Evolutionary conservation across 345 rosid species (phyloP), one percentile per base, ranked within the genome.

Genomic region (Eutrema yunnanense): DNA sequence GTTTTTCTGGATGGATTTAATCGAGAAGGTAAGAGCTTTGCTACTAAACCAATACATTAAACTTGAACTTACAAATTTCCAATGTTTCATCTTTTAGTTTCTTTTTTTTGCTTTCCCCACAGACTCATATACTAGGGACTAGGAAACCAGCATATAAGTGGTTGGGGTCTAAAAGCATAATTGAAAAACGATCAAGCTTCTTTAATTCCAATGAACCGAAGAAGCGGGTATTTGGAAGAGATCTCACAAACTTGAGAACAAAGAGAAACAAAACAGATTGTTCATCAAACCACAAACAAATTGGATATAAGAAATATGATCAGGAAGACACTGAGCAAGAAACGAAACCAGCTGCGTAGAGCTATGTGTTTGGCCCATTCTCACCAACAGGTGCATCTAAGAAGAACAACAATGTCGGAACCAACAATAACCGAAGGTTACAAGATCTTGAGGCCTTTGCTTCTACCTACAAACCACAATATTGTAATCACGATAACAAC

Each of bases 121-220:
- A 92, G 98, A 86, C 85, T 41, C 95, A 81, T 63, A 88, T 84
- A 64, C 90, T 90, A 8, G 91, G 82, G 66, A 90, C 81, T 49
- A 86, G 84, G 82, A 90, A 80, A 69, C 87, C 96, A 33, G 92
- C 96, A 22, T 92, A 85, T 55, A 90, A 79, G 78, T 92, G 96
- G 96, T 54, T 86, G 70, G 98, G 90, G 66, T 80, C 88, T 79
- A 77, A 72, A 71, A 80, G 82, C 73, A 75, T 78, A 57, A 50
- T 71, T 12, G 73, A 78, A 29, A 73, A 62, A 46, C 75, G 52
- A 34, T 54, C 65, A 54, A 62, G 1, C 51, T 62, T 69, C n/a
- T 53, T 44, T 6, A 72, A 67, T 32, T 62, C 68, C 47, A 42
- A 1, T 11, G 83, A 87, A 72, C 52, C 84, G n/a, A 85, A 78